phyloP scores from a whole-genome alignment of 306 rosid genomes.

The Adenanthera pavonina region DNA sequence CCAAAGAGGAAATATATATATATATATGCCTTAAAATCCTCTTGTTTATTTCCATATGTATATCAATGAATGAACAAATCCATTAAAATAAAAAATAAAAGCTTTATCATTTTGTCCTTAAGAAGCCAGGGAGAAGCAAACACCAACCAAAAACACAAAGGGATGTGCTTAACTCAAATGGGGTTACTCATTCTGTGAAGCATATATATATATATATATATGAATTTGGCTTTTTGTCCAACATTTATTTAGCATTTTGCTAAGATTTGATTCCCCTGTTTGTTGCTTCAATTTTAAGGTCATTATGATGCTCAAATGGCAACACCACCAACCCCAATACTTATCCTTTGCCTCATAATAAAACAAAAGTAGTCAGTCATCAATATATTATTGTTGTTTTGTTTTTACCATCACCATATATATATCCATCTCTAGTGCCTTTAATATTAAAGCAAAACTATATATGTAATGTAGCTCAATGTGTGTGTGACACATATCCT shows the following conservation, averaged over 20 bases:
- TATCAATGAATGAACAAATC: neutral
- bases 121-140: conserved; percentile 40
- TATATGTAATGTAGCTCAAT: conserved; percentile 10
- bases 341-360: conserved; percentile 33
- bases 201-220: conserved; percentile 2
- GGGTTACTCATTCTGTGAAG: conserved; percentile 20
- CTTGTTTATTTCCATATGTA: conserved; percentile 25
- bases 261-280: conserved; percentile 49
- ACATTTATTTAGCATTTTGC: conserved; percentile 44
- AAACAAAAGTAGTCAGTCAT: neutral
- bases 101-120: conserved; percentile 43
- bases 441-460: conserved; percentile 5
- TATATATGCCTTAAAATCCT: neutral
- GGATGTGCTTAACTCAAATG: conserved; percentile 2
- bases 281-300: conserved; percentile 10
- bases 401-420: conserved; percentile 1
- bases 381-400: neutral
- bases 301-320: conserved; percentile 39
- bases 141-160: neutral
- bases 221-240: conserved; percentile 21
- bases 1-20: conserved; percentile 33
- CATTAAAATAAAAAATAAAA: neutral
- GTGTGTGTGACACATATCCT: conserved; percentile 20
- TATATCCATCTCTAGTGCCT: conserved; percentile 30
- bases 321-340: conserved; percentile 34